phyloP scores from a whole-genome alignment of 352 stramenopile species.

The Globisporangium iwayamae region DNA sequence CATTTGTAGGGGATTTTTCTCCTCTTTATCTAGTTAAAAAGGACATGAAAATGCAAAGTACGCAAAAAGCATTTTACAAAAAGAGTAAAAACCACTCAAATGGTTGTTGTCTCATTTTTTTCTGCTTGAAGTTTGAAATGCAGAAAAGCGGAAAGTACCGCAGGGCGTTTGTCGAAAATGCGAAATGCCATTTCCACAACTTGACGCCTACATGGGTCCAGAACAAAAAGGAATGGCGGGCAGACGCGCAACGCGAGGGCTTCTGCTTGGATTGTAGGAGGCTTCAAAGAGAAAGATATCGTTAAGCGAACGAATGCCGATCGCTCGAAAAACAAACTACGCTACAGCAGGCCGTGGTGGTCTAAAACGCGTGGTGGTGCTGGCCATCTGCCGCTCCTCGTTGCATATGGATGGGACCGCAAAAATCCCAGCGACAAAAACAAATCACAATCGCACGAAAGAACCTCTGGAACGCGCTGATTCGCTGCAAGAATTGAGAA shows the following conservation, averaged over 20 bases:
- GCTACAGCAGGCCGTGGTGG: no score
- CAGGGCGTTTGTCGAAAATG: not conserved
- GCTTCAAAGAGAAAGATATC: not conserved
- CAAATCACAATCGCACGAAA: not conserved
- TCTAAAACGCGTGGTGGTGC: no score
- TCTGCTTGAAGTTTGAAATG: not conserved
- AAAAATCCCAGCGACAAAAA: not conserved
- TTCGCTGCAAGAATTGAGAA: not conserved
- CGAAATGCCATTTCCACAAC: constrained; percentile 6
- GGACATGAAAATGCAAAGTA: no score
- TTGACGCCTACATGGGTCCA: constrained; percentile 1
- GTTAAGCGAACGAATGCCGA: not conserved
- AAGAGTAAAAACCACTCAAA: no score
- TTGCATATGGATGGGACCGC: not conserved
- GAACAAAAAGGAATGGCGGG: not conserved
- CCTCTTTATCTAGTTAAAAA: no score
- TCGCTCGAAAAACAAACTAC: no score
- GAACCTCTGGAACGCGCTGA: constrained; percentile 2
- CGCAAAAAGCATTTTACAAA: no score
- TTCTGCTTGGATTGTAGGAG: not conserved
- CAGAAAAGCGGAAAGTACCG: no score
- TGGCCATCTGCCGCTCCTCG: not conserved
- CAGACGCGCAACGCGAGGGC: not conserved
- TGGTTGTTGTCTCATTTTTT: no score
- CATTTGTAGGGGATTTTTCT: no score